Percentiles rank a stretch among this genome's conserved stretches.
phyloP scores from a whole-genome alignment of 768 basidiomycete genomes.

The Pleurotus cornucopiae region DNA sequence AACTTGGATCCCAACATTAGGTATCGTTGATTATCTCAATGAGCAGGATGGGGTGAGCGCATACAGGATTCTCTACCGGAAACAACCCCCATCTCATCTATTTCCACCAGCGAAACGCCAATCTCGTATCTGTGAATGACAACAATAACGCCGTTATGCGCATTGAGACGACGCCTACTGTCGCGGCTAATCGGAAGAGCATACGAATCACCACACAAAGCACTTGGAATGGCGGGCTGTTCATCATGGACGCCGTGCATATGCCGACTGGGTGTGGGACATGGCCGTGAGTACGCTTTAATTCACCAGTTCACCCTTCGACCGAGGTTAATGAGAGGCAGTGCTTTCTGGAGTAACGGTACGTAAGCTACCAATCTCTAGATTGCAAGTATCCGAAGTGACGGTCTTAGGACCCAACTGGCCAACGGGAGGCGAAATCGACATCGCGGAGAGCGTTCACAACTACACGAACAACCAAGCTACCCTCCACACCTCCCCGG shows the following conservation, averaged over 20 bases:
- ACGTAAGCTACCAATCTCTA: slow-evolving; percentile 61
- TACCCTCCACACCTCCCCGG: slow-evolving; percentile 73
- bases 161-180: slow-evolving; percentile 80
- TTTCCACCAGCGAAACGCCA: slow-evolving; percentile 40
- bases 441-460: slow-evolving; percentile 81
- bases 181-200: slow-evolving; percentile 63
- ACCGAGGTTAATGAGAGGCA: slow-evolving; percentile 12
- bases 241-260: slow-evolving; percentile 81
- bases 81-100: slow-evolving; percentile 2
- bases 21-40: slow-evolving; percentile 61
- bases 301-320: neutral
- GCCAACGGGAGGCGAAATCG: slow-evolving; percentile 72
- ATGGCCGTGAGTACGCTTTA: slow-evolving; percentile 56
- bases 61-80: slow-evolving; percentile 4
- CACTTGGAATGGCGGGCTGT: slow-evolving; percentile 60
- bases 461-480: slow-evolving; percentile 79
- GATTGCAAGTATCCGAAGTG: slow-evolving; percentile 40
- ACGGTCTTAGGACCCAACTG: slow-evolving; percentile 48
- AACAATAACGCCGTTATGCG: slow-evolving; percentile 82
- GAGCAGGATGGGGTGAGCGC: slow-evolving; percentile 51
- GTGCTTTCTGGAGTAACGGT: slow-evolving; percentile 49
- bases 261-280: slow-evolving; percentile 90
- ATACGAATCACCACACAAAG: slow-evolving; percentile 70
- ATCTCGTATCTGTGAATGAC: slow-evolving; percentile 61
- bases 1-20: slow-evolving; percentile 13